Percentiles rank a stretch among this genome's conserved stretches.
phyloP scores from a whole-genome alignment of 2,329 filamentous ascomycete species.

The Pseudogymnoascus sp. region DNA sequence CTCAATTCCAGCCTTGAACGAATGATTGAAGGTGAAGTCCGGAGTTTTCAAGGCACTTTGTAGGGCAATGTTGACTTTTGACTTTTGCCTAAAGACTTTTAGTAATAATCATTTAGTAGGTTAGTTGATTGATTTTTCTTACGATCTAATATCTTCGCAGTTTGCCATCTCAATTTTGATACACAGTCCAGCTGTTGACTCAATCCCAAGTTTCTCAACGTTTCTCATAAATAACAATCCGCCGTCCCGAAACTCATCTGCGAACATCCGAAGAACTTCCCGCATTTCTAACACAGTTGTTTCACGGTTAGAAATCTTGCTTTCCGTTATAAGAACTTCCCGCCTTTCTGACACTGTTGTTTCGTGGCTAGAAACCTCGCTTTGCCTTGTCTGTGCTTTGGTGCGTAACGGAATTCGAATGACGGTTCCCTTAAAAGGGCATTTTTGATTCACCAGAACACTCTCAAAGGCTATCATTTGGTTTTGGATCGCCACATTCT shows the following conservation, averaged over 20 bases:
- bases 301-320: background rate
- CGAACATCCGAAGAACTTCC: background rate
- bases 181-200: constrained; percentile 7
- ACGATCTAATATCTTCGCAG: constrained; percentile 14
- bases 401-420: constrained; percentile 31
- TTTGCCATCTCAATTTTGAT: constrained; percentile 17
- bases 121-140: constrained; percentile 10
- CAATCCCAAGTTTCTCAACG: constrained; percentile 21
- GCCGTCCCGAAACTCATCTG: constrained; percentile 13
- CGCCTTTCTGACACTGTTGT: constrained; percentile 23
- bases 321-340: constrained; percentile 19
- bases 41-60: background rate
- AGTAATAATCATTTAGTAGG: background rate
- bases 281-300: background rate
- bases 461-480: constrained; percentile 27
- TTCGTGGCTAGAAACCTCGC: constrained; percentile 24
- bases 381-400: constrained; percentile 20
- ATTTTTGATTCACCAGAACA: constrained; percentile 18
- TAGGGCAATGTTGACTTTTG: background rate
- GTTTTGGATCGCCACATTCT: constrained; percentile 22
- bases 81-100: background rate
- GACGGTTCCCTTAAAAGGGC: constrained; percentile 26
- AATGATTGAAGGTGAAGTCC: constrained; percentile 16
- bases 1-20: constrained; percentile 16
- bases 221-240: constrained; percentile 30